Evolutionary conservation across 2,329 filamentous ascomycete genomes (phyloP), one percentile per base, ranked within the genome.

Genomic region (Didymella lethalis): DNA sequence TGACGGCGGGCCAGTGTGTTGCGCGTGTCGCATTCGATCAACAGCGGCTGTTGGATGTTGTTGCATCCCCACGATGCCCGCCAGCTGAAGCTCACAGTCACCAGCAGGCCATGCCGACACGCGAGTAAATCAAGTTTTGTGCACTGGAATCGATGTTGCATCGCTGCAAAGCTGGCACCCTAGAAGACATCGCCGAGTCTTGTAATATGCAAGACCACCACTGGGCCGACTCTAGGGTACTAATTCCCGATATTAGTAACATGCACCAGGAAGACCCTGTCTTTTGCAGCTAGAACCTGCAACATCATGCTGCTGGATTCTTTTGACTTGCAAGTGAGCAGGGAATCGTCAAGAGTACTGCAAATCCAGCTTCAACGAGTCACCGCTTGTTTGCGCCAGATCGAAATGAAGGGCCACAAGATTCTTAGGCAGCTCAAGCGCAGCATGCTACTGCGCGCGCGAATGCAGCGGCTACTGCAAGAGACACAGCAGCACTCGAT

Each of bases 231-330:
- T 36, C 38, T 44, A 18, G 25, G 41, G 40, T 18, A 45, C 49
- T 41, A 46, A 58, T 4, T 12, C 50, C 51, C 25, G 50, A 47
- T 28, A 23, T 54, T 59, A 54, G 56, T 16, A 59, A 32, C 56
- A 36, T 26, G 12, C 11, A n/a, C 25, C 36, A 44, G 48, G 44
- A 38, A 49, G 45, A 38, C 48, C 29, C 29, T 48, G 20, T 48
- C 23, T 36, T 14, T 28, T 18, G 6, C 25, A 52, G 34, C 12
- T 18, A 31, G 16, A 11, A 7, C 16, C 31, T n/a, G 29, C 20
- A 12, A 34, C 10, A 26, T 26, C 12, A 52, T 36, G 44, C 34
- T 38, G 18, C n/a, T 6, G 26, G 23, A 10, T 40, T 46, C 43
- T 49, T 58, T 25, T 54, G 49, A 54, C 38, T 16, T 23, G 25